phyloP scores from a whole-genome alignment of 139 green algal genomes.

The Volvox reticuliferus region DNA sequence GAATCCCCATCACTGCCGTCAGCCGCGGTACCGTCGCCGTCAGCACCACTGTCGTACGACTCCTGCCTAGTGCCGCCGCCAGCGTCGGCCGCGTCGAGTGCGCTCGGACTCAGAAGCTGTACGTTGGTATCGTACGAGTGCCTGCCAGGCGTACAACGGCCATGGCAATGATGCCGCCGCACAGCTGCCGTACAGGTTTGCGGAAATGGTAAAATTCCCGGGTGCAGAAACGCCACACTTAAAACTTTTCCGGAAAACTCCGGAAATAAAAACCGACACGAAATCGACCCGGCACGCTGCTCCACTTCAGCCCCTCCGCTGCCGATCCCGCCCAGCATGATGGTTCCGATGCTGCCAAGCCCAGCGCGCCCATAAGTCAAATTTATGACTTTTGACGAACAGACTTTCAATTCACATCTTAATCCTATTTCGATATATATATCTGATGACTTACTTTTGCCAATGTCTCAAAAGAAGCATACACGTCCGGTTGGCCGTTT shows the following conservation, averaged over 20 bases:
- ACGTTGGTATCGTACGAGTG: not conserved
- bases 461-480: constrained; percentile 47
- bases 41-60: not conserved
- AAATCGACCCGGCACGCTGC: not conserved
- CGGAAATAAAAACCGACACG: not conserved
- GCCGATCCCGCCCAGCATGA: no score
- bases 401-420: no score
- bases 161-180: not conserved
- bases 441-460: constrained; percentile 9
- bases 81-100: not conserved
- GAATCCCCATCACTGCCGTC: no score
- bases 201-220: not conserved
- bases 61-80: not conserved
- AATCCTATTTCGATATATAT: no score
- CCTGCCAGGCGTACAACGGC: not conserved
- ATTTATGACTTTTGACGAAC: no score
- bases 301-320: no score
- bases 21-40: not conserved
- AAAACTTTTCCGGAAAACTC: no score
- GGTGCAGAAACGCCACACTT: no score
- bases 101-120: not conserved
- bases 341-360: no score
- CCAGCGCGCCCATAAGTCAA: no score
- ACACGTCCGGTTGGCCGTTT: not conserved
- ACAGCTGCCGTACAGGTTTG: no score